Conservation (phyloP, 1,284 basidiomycete genomes). For the Boletellus sp. region DNA sequence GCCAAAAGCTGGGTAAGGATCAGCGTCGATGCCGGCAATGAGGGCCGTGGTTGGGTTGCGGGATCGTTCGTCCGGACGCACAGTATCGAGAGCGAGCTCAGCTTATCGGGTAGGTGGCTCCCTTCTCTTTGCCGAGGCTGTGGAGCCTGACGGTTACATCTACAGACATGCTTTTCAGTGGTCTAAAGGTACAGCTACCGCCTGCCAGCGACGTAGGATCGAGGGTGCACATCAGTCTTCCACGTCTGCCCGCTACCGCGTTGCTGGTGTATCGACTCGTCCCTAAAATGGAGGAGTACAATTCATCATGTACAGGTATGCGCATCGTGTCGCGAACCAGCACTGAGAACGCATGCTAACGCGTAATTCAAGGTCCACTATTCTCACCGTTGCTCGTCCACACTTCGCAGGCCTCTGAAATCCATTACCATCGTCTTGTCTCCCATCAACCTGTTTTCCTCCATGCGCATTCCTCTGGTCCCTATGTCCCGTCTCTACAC, state of each 20-base stretch:
- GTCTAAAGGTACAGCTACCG: constrained; percentile 31
- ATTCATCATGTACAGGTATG: constrained; percentile 26
- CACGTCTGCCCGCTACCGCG: constrained; percentile 52
- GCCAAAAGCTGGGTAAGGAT: constrained; percentile 48
- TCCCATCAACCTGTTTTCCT: constrained; percentile 47
- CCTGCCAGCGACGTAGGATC: constrained; percentile 24
- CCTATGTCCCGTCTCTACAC: constrained; percentile 46
- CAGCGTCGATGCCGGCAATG: constrained; percentile 43
- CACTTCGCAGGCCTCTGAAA: constrained; percentile 55
- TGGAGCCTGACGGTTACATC: constrained; percentile 12
- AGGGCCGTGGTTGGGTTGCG: constrained; percentile 60
- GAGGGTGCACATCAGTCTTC: constrained; percentile 40
- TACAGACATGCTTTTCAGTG: constrained; percentile 40
- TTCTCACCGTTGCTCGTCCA: constrained; percentile 59
- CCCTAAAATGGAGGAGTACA: constrained; percentile 19
- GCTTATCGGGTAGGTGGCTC: constrained; percentile 44
- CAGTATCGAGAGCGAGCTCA: constrained; percentile 32
- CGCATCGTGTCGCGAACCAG: not conserved
- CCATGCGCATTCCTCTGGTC: constrained; percentile 70
- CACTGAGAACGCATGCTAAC: constrained; percentile 6
- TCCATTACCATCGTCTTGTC: constrained; percentile 62
- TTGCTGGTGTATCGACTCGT: constrained; percentile 61
- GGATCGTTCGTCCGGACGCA: constrained; percentile 45
- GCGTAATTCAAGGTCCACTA: constrained; percentile 38
- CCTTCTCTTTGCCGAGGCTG: not conserved